Evolutionary conservation across 371 early-diverging fungal genomes (phyloP), one percentile per base, ranked within the genome.

Genomic region (Synchytrium microbalum): DNA sequence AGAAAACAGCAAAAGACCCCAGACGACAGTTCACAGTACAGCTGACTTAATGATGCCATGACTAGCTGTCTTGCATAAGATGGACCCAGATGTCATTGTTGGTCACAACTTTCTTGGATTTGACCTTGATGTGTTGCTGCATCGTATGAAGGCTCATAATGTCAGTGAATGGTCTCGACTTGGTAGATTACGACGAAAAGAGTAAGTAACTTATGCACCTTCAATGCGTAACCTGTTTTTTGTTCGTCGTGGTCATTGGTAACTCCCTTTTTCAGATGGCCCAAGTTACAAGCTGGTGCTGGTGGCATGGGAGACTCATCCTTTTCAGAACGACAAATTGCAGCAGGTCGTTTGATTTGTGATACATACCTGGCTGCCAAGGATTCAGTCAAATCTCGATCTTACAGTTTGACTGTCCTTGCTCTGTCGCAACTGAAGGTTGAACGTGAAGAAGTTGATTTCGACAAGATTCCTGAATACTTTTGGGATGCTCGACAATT

Each of bases 21-120:
- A 61, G 31, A 24, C 60, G 8, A 30, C 24, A 14, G 5, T 13
- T n/a, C 10, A 5, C 29, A 60, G n/a, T n/a, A n/a, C n/a, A n/a
- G n/a, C n/a, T n/a, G n/a, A n/a, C 25, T 29, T 56, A 58, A 58
- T 25, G 19, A 16, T 61, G 2, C 1, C 3, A 25, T 13, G 31
- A 59, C 10, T 75, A 67, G 92, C 93, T 2, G 76, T 79, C 23
- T 80, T 98, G 32, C 83, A 88, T 53, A 71, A 77, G 38, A 55
- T 71, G 19, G 99, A 98, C 69, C 98, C 98, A 0, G 99, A 98
- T 76, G 82, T 98, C 0, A 74, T 96, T 60, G 89, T 95, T n/a
- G 96, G 97, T 27, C 99, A 98, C 78, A 96, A 97, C 70, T 89
- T 96, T 76, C 77, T 90, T 60, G 93, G 92, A 8, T 92, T 94